Conservation (phyloP, 805 yeast species). For the Wickerhamiella sorbophila region DNA sequence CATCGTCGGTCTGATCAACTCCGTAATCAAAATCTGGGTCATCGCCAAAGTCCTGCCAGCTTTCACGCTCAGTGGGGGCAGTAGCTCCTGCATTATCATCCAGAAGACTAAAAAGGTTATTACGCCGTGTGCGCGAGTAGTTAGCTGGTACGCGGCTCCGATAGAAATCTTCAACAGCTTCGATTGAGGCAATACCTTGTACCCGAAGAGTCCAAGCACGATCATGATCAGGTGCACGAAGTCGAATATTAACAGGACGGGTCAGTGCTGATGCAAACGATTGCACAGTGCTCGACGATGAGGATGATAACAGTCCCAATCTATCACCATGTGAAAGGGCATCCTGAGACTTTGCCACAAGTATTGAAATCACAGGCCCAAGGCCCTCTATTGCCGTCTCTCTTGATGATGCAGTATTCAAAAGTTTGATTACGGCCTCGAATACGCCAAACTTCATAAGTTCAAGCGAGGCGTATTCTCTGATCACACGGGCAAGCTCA, state of each 20-base stretch:
- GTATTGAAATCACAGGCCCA: not conserved
- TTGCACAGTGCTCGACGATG: conserved; percentile 1
- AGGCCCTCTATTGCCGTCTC: not conserved
- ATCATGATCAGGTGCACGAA: conserved; percentile 1
- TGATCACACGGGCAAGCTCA: not conserved
- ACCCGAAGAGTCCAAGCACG: conserved; percentile 25
- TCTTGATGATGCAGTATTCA: not conserved
- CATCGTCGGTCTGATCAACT: not conserved
- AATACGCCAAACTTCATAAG: not conserved
- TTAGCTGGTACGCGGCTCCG: conserved; percentile 26
- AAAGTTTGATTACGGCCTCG: not conserved
- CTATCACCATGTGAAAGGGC: conserved; percentile 9
- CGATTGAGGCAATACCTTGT: conserved; percentile 41
- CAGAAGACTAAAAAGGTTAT: conserved; percentile 5
- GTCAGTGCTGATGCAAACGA: conserved; percentile 4
- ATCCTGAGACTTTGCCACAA: conserved; percentile 6
- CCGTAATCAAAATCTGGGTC: not conserved
- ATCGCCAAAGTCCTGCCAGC: no score
- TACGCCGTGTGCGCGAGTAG: conserved; percentile 11
- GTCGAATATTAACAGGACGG: conserved; percentile 6
- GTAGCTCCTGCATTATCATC: no score
- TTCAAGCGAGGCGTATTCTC: not conserved
- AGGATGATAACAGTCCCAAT: conserved; percentile 3
- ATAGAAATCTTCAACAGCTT: conserved; percentile 32
- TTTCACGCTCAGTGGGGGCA: no score